Conservation (phyloP, 225 moss, liverwort and hornwort species). For the Physcomitrellopsis africana region DNA sequence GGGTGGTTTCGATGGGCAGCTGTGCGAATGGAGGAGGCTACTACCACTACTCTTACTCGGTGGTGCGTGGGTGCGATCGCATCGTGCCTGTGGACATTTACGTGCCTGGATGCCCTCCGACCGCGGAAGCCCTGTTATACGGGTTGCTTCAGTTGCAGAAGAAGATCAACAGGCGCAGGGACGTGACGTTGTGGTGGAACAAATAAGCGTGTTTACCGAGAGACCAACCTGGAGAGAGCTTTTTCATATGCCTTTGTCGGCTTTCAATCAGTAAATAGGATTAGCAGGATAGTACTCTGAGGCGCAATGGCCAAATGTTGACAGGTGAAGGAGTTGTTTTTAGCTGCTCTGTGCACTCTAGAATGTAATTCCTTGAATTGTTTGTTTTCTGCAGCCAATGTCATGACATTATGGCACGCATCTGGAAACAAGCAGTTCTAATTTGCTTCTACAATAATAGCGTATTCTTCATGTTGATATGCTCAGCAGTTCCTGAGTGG, state of each 20-base stretch:
- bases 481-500: not conserved
- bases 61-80: conserved; percentile 89
- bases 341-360: conserved; percentile 32
- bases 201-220: conserved; percentile 42
- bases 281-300: conserved; percentile 27
- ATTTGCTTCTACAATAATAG: conserved; percentile 41
- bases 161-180: conserved; percentile 90
- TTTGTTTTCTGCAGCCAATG: conserved; percentile 26
- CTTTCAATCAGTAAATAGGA: conserved; percentile 25
- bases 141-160: conserved; percentile 92
- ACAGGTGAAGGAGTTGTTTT: conserved; percentile 24
- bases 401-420: conserved; percentile 18
- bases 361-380: conserved; percentile 30
- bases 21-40: conserved; percentile 94
- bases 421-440: conserved; percentile 26
- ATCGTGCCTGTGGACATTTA: conserved; percentile 93
- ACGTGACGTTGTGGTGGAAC: conserved; percentile 91
- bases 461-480: conserved; percentile 9
- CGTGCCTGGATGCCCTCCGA: conserved; percentile 92
- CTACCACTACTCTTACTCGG: conserved; percentile 89
- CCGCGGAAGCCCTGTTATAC: conserved; percentile 87
- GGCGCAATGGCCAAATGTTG: conserved; percentile 20
- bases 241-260: conserved; percentile 35
- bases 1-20: conserved; percentile 94
- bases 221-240: not conserved